Conservation (phyloP, 352 stramenopile species). For the Elongisporangium anandrum region DNA sequence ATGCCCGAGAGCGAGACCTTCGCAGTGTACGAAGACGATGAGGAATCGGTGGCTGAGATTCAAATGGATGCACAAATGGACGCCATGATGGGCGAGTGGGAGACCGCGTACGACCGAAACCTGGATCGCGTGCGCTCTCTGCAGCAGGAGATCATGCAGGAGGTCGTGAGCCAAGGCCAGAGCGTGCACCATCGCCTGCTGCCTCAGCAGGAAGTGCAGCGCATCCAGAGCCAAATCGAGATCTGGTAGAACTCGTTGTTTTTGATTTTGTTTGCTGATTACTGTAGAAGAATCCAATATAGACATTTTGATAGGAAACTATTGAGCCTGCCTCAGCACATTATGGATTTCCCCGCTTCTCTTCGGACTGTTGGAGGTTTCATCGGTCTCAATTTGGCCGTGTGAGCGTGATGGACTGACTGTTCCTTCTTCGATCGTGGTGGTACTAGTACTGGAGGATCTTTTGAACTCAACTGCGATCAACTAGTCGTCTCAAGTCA, state of each 20-base stretch:
- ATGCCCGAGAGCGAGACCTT: slow-evolving; percentile 23
- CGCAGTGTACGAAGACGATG: slow-evolving; percentile 21
- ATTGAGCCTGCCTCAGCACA: too few relatives aligned
- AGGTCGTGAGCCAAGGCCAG: slow-evolving; percentile 39
- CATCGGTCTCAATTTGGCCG: too few relatives aligned
- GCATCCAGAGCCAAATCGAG: slow-evolving; percentile 75
- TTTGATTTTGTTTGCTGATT: background rate
- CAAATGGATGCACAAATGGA: slow-evolving; percentile 42
- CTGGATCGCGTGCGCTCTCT: slow-evolving; percentile 31
- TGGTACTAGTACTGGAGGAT: too few relatives aligned
- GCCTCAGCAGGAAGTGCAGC: slow-evolving; percentile 62
- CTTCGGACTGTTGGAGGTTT: too few relatives aligned
- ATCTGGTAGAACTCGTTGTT: too few relatives aligned
- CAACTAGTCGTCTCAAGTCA: too few relatives aligned
- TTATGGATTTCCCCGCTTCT: too few relatives aligned
- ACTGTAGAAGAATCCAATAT: background rate
- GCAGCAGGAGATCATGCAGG: slow-evolving; percentile 36
- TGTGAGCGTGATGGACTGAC: too few relatives aligned
- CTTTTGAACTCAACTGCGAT: too few relatives aligned
- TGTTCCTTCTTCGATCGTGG: too few relatives aligned
- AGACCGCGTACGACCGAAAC: slow-evolving; percentile 35
- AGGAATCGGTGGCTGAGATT: slow-evolving; percentile 11
- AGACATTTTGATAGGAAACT: background rate
- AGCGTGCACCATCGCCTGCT: slow-evolving; percentile 43
- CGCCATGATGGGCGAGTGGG: slow-evolving; percentile 39